phyloP scores from a whole-genome alignment of 306 rosid genomes.

The Glycyrrhiza uralensis region DNA sequence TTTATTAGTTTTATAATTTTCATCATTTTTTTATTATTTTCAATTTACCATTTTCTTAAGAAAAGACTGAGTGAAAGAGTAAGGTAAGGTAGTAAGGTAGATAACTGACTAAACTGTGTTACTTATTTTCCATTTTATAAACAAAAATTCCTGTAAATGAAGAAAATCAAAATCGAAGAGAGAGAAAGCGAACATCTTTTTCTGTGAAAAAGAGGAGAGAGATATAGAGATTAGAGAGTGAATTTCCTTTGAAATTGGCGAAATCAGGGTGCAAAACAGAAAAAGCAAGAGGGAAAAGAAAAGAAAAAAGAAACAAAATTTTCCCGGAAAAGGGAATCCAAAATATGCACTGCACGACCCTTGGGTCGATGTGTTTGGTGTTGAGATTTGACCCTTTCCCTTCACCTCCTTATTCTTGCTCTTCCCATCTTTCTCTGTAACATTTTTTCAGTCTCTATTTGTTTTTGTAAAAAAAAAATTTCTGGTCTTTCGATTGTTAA shows the following conservation, averaged over 20 bases:
- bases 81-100: no score
- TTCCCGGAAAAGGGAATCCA: conserved; percentile 14
- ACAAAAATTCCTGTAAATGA: no score
- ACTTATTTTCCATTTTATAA: no score
- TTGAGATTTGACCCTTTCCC: conserved; percentile 27
- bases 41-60: no score
- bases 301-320: not conserved
- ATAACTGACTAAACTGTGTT: no score
- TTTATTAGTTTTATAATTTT: no score
- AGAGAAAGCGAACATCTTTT: conserved; percentile 9
- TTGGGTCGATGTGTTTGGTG: not conserved
- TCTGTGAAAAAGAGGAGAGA: not conserved
- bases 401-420: not conserved
- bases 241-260: conserved; percentile 16
- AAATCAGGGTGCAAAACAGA: conserved; percentile 12
- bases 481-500: conserved; percentile 2
- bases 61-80: no score
- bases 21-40: no score
- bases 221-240: not conserved
- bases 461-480: not conserved
- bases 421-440: not conserved
- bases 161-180: no score
- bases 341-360: conserved; percentile 2
- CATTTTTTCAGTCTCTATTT: not conserved
- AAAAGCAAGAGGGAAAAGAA: not conserved